phyloP scores from a whole-genome alignment of 2,329 filamentous ascomycete genomes.

The Coniochaeta hoffmannii region DNA sequence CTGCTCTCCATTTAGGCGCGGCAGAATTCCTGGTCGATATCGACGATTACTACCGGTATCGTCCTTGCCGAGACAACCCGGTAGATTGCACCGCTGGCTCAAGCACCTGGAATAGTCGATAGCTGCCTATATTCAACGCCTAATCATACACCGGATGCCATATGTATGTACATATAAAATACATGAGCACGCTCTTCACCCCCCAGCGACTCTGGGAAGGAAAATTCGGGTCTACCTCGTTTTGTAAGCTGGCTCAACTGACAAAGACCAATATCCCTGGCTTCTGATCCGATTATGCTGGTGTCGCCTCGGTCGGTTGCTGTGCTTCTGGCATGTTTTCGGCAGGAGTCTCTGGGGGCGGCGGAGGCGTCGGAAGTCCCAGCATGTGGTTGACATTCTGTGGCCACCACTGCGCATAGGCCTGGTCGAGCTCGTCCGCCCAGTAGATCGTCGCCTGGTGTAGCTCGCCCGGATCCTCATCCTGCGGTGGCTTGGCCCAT shows the following conservation, averaged over 20 bases:
- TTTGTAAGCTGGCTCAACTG: not conserved
- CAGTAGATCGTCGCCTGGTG: slow-evolving; percentile 40
- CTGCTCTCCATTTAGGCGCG: not conserved
- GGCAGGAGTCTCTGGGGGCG: not conserved
- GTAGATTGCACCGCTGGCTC: not conserved
- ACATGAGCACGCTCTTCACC: not conserved
- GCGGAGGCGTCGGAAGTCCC: slow-evolving; percentile 19
- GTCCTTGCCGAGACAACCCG: not conserved
- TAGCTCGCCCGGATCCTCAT: slow-evolving; percentile 8
- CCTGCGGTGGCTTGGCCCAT: slow-evolving; percentile 17
- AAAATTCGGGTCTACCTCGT: not conserved
- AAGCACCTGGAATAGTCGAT: not conserved
- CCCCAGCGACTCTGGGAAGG: too few species aligned
- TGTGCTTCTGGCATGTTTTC: not conserved
- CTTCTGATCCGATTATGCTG: not conserved
- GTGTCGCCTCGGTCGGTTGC: not conserved
- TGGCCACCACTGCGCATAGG: slow-evolving; percentile 41
- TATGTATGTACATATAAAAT: not conserved
- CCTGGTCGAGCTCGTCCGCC: slow-evolving; percentile 38
- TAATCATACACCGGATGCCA: not conserved
- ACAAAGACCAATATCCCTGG: not conserved
- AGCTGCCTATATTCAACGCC: not conserved
- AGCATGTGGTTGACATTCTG: slow-evolving; percentile 44
- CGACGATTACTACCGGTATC: not conserved
- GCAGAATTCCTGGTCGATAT: not conserved